A percentile compares a stretch with the other conserved stretches of the same genome.
These are phyloP conservation scores for Quercus rubra DNA, from an alignment of 306 rosid species.

Conservation along the genomic window DNA sequence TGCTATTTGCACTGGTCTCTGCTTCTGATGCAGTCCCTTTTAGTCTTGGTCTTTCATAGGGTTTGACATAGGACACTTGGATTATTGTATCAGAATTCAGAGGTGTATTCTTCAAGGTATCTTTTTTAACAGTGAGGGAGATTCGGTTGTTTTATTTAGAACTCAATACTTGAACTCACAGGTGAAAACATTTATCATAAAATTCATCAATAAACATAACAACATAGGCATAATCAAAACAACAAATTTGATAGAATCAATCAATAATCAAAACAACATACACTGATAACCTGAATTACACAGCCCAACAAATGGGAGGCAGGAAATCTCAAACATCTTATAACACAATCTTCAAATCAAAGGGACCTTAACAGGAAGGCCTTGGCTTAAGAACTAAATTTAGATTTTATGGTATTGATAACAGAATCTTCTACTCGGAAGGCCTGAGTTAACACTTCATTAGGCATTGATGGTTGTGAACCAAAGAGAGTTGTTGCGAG, in stretches of 20 bases:
- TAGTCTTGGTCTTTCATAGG: no score
- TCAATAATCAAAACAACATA: background rate
- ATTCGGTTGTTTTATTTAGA: background rate
- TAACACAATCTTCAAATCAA: background rate
- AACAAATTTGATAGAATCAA: no score
- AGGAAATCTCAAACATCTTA: background rate
- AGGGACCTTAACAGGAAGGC: background rate
- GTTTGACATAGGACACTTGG: no score
- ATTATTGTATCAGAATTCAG: no score
- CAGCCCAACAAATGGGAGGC: background rate
- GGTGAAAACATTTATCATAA: background rate
- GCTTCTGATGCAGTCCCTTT: no score
- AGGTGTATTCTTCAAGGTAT: no score
- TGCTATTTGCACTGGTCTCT: no score
- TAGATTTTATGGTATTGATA: conserved; percentile 34
- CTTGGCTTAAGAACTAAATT: conserved; percentile 20
- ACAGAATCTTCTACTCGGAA: conserved; percentile 28
- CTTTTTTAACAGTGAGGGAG: no score
- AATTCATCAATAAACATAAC: background rate
- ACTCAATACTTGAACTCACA: background rate
- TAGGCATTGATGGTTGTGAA: conserved; percentile 24
- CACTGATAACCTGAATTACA: background rate
- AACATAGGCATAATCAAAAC: no score
- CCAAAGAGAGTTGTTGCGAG: conserved; percentile 24
- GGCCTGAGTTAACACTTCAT: conserved; percentile 24